phyloP scores from a whole-genome alignment of 1,284 basidiomycete genomes.

The Ustilago shanxiensis region DNA sequence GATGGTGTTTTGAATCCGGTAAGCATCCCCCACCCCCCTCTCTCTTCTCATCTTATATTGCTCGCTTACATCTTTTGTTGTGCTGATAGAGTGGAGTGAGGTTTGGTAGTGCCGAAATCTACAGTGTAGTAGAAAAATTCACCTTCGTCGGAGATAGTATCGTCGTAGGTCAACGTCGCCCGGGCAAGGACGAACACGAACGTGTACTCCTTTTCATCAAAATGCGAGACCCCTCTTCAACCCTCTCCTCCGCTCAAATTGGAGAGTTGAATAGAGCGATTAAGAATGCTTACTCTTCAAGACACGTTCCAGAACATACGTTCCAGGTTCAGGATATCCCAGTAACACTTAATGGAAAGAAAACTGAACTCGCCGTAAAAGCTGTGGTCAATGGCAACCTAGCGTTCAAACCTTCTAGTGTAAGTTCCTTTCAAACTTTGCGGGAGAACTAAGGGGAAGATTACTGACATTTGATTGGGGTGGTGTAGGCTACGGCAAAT shows the following conservation, averaged over 20 bases:
- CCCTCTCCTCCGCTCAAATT: slow-evolving; percentile 37
- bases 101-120: slow-evolving; percentile 86
- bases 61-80: not conserved
- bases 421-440: slow-evolving; percentile 11
- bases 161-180: slow-evolving; percentile 62
- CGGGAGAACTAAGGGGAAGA: not conserved
- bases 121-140: slow-evolving; percentile 77
- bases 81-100: slow-evolving; percentile 78
- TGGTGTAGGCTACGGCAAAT: slow-evolving; percentile 44
- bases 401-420: slow-evolving; percentile 47
- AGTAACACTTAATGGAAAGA: slow-evolving; percentile 59
- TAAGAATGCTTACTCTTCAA: slow-evolving; percentile 51
- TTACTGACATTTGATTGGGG: not conserved
- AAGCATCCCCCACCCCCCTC: slow-evolving; percentile 6
- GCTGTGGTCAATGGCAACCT: slow-evolving; percentile 54
- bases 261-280: slow-evolving; percentile 58
- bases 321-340: slow-evolving; percentile 60
- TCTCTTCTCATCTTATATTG: no score
- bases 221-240: slow-evolving; percentile 43
- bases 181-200: slow-evolving; percentile 61
- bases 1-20: slow-evolving; percentile 74
- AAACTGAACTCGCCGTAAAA: slow-evolving; percentile 63
- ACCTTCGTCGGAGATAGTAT: slow-evolving; percentile 64
- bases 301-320: slow-evolving; percentile 66
- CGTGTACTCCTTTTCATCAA: slow-evolving; percentile 68